Conservation (phyloP, 1,284 basidiomycete species). For the Marasmius tenuissimus region DNA sequence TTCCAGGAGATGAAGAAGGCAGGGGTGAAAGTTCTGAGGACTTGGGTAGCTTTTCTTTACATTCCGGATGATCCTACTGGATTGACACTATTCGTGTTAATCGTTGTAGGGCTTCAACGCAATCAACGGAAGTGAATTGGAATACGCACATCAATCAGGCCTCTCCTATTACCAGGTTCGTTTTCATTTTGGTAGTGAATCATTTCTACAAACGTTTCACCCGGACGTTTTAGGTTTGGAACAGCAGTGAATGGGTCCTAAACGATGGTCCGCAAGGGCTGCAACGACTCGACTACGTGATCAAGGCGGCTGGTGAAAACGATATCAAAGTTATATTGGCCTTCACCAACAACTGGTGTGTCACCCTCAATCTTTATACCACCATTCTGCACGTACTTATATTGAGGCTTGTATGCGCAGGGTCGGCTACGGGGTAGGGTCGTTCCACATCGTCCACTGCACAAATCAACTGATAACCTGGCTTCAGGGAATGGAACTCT, state of each 20-base stretch:
- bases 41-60: conserved; percentile 28
- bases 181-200: not conserved
- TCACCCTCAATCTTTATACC: not conserved
- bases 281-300: conserved; percentile 51
- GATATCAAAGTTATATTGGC: conserved; percentile 53
- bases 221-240: conserved; percentile 39
- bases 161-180: conserved; percentile 54
- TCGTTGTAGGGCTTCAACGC: conserved; percentile 45
- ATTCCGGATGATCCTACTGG: not conserved
- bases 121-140: conserved; percentile 45
- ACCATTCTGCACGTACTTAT: not conserved
- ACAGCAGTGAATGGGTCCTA: conserved; percentile 45
- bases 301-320: conserved; percentile 47
- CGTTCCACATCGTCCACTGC: not conserved
- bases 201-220: not conserved
- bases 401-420: conserved; percentile 10
- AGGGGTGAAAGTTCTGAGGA: conserved; percentile 39
- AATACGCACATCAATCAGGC: conserved; percentile 37
- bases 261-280: conserved; percentile 54
- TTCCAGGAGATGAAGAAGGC: conserved; percentile 34
- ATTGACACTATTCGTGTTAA: not conserved
- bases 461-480: not conserved
- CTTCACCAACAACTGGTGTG: conserved; percentile 57
- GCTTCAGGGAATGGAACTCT: conserved; percentile 44
- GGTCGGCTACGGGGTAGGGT: conserved; percentile 40